These are phyloP conservation scores for Citrus cavaleriei DNA, from an alignment of 345 rosid genomes.

Conservation along the genomic window DNA sequence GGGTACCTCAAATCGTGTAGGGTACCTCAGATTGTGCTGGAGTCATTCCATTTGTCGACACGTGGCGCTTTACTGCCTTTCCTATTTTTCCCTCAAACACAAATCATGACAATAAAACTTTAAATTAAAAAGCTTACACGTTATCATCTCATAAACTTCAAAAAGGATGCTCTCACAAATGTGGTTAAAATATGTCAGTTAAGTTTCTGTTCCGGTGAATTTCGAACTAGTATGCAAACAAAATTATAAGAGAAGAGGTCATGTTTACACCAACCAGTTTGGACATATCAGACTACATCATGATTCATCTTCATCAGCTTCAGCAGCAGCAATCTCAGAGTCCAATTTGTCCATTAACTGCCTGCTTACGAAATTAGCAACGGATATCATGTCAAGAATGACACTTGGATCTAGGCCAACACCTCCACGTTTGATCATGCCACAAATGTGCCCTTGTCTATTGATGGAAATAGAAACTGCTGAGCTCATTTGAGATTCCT, in stretches of 20 bases:
- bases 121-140: not conserved
- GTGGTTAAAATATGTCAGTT: not conserved
- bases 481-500: conserved; percentile 94
- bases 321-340: conserved; percentile 74
- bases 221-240: not conserved
- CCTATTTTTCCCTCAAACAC: too few relatives aligned
- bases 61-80: too few relatives aligned
- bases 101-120: not conserved
- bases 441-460: conserved; percentile 70
- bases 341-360: conserved; percentile 64
- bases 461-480: conserved; percentile 77
- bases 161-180: not conserved
- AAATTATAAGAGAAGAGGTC: not conserved
- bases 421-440: conserved; percentile 79
- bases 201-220: not conserved
- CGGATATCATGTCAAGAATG: conserved; percentile 84
- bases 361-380: conserved; percentile 62
- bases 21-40: too few relatives aligned
- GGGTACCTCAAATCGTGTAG: too few relatives aligned
- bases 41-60: too few relatives aligned
- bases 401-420: conserved; percentile 77
- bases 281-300: conserved; percentile 6
- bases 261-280: not conserved
- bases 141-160: not conserved
- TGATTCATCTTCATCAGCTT: conserved; percentile 42